phyloP scores from a whole-genome alignment of 345 rosid species.

The Brassica carinata region DNA sequence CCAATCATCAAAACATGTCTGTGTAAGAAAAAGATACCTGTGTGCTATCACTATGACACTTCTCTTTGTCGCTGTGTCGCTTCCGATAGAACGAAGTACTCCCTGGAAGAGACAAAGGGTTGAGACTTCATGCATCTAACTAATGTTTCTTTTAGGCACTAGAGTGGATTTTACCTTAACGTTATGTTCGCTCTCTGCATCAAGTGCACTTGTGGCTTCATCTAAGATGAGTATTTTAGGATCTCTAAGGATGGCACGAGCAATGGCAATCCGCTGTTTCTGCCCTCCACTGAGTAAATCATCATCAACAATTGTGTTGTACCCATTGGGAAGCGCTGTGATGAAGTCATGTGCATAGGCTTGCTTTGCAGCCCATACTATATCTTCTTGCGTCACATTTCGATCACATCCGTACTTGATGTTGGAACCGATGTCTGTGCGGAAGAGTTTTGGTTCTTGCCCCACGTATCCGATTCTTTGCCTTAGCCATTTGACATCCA shows the following conservation, averaged over 20 bases:
- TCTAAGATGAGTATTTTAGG: slow-evolving; percentile 87
- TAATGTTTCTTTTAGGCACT: neutral
- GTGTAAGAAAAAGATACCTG: slow-evolving; percentile 46
- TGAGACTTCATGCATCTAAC: slow-evolving; percentile 3
- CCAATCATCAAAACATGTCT: neutral
- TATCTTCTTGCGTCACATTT: slow-evolving; percentile 68
- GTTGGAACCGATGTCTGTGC: slow-evolving; percentile 83
- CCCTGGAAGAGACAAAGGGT: slow-evolving; percentile 51
- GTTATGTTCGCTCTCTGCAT: slow-evolving; percentile 97
- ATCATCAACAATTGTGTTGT: slow-evolving; percentile 84
- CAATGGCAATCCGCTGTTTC: slow-evolving; percentile 96
- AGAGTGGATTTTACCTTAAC: slow-evolving; percentile 58
- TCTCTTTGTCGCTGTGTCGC: slow-evolving; percentile 61
- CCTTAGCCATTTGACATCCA: slow-evolving; percentile 91
- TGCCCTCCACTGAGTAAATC: slow-evolving; percentile 98
- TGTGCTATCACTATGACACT: slow-evolving; percentile 89
- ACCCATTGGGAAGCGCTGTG: slow-evolving; percentile 79
- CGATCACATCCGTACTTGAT: slow-evolving; percentile 79
- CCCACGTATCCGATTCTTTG: slow-evolving; percentile 88
- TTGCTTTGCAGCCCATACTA: slow-evolving; percentile 88
- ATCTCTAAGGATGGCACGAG: slow-evolving; percentile 95
- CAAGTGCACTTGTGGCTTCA: slow-evolving; percentile 96
- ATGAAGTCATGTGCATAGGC: slow-evolving; percentile 96
- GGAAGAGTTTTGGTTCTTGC: slow-evolving; percentile 98
- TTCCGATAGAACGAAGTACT: slow-evolving; percentile 73